Percentiles rank a stretch among this genome's conserved stretches.
Conservation (phyloP, 179 eudicot genomes). For the Spinacia oleracea region DNA sequence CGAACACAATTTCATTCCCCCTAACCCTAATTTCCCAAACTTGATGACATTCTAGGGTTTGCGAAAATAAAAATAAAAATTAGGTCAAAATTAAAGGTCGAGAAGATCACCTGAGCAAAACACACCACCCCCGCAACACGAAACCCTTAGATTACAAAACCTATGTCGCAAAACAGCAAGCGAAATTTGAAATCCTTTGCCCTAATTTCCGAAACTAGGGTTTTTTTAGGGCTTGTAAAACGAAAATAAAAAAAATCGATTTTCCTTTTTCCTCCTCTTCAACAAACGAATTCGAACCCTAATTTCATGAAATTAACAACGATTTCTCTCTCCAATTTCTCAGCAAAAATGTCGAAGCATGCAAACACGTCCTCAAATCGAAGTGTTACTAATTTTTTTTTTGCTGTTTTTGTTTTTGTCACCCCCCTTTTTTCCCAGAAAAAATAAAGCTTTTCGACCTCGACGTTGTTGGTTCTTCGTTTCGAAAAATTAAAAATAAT, state of each 20-base stretch:
- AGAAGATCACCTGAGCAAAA: constrained; percentile 39
- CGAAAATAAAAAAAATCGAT: constrained; percentile 12
- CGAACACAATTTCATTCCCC: constrained; percentile 13
- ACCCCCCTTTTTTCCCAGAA: constrained; percentile 5
- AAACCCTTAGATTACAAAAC: constrained; percentile 10
- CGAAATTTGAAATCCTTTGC: constrained; percentile 12
- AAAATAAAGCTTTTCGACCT: constrained; percentile 8
- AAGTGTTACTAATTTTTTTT: constrained; percentile 5
- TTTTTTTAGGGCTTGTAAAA: constrained; percentile 32
- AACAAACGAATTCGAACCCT: background rate
- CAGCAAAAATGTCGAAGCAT: constrained; percentile 22
- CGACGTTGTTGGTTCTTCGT: constrained; percentile 18
- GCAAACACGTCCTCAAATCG: constrained; percentile 24
- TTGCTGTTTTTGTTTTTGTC: constrained; percentile 17
- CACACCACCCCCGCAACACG: constrained; percentile 11
- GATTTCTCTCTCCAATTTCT: constrained; percentile 7
- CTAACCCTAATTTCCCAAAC: constrained; percentile 28
- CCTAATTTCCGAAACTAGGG: constrained; percentile 35
- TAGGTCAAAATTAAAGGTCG: constrained; percentile 35
- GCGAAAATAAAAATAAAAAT: constrained; percentile 18
- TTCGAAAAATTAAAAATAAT: background rate
- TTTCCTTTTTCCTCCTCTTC: constrained; percentile 4
- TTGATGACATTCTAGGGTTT: constrained; percentile 40
- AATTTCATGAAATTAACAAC: constrained; percentile 5
- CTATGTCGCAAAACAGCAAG: constrained; percentile 6